Evolutionary conservation across 2,329 filamentous ascomycete genomes (phyloP).

Genomic region (Samsoniella hepiali): DNA sequence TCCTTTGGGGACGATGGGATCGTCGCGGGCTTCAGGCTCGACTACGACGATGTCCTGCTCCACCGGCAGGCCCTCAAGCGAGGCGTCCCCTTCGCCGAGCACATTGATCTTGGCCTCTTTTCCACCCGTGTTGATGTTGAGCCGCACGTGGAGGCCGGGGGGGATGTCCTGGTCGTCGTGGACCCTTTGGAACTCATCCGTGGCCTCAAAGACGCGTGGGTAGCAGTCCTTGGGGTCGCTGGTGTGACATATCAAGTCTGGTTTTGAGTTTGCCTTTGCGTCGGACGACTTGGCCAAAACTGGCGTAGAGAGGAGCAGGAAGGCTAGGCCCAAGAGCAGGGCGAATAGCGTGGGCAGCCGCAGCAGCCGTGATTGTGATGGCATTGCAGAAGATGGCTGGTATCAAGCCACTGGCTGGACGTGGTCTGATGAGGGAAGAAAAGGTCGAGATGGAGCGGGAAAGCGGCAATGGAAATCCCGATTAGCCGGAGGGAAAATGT

Average conservation of each 20-base stretch:
- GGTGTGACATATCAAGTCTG: constrained; percentile 63
- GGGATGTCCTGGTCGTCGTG: constrained; percentile 64
- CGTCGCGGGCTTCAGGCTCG: constrained; percentile 41
- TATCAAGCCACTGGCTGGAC: not conserved
- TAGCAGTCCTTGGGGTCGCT: constrained; percentile 61
- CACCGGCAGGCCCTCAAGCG: constrained; percentile 49
- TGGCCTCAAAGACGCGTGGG: constrained; percentile 60
- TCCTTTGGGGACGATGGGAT: constrained; percentile 41
- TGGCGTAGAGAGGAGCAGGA: not conserved
- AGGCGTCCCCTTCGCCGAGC: constrained; percentile 47
- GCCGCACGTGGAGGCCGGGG: constrained; percentile 60
- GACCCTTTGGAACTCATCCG: constrained; percentile 61
- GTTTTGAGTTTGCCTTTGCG: constrained; percentile 14
- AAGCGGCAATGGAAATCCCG: not conserved
- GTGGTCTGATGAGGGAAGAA: not conserved
- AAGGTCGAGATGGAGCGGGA: not conserved
- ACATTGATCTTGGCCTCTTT: constrained; percentile 66
- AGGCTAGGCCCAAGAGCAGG: not conserved
- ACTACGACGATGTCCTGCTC: constrained; percentile 54
- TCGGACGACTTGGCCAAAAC: not conserved
- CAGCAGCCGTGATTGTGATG: constrained; percentile 9
- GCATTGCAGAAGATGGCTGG: constrained; percentile 15
- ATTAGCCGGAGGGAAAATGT: not conserved
- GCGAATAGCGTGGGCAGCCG: constrained; percentile 1
- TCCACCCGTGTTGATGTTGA: constrained; percentile 61